Evolutionary conservation across 1,139 yeast species (phyloP).

Genomic region (Chernovozyma aurita): DNA sequence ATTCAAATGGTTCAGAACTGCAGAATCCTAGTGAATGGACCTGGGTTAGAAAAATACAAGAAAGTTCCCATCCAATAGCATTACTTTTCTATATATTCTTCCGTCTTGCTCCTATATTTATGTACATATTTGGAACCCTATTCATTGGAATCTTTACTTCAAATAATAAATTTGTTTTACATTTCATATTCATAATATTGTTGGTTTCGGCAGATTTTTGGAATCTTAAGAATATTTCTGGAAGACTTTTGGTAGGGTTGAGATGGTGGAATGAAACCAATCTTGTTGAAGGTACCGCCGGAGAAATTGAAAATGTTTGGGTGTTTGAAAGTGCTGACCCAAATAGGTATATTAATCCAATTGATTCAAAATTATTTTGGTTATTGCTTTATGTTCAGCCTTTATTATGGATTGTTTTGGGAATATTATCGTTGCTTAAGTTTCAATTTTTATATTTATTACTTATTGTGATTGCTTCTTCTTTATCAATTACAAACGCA

Average conservation of each 20-base stretch:
- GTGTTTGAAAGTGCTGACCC: constrained; percentile 88
- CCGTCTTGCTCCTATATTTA: constrained; percentile 58
- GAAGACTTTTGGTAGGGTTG: constrained; percentile 83
- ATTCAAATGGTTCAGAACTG: background rate
- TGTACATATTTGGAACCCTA: constrained; percentile 67
- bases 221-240: constrained; percentile 88
- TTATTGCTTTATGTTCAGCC: constrained; percentile 71
- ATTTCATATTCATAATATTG: constrained; percentile 73
- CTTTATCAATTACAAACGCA: constrained; percentile 74
- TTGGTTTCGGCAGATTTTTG: constrained; percentile 87
- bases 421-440: constrained; percentile 70
- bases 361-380: constrained; percentile 91
- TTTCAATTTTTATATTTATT: constrained; percentile 72
- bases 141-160: constrained; percentile 41
- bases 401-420: constrained; percentile 67
- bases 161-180: constrained; percentile 59
- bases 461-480: constrained; percentile 60
- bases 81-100: constrained; percentile 59
- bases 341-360: constrained; percentile 76
- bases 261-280: constrained; percentile 90
- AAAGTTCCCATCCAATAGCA: constrained; percentile 84
- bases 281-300: constrained; percentile 33
- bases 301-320: constrained; percentile 69
- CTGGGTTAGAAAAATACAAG: constrained; percentile 24
- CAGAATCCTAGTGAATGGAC: constrained; percentile 19